phyloP scores from a whole-genome alignment of 2,329 filamentous ascomycete genomes.

The Fusarium setosum region DNA sequence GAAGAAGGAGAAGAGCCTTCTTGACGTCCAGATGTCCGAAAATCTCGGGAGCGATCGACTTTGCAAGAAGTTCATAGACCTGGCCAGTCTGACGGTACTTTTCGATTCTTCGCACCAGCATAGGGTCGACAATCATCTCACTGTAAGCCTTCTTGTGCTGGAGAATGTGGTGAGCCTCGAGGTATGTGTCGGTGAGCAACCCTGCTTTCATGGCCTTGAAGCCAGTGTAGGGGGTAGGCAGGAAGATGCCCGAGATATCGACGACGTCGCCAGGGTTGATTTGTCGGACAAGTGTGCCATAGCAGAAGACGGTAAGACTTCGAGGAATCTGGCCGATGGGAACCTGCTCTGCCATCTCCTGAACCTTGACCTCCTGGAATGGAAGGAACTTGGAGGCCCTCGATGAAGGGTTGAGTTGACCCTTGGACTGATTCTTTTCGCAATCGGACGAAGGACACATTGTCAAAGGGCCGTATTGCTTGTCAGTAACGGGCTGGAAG shows the following conservation, averaged over 20 bases:
- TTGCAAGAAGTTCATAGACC: conserved; percentile 94
- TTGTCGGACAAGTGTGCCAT: conserved; percentile 85
- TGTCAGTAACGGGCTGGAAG: conserved; percentile 93
- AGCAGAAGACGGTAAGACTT: conserved; percentile 88
- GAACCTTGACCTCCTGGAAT: conserved; percentile 98
- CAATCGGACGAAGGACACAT: conserved; percentile 93
- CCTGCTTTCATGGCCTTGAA: conserved; percentile 97
- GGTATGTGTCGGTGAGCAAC: conserved; percentile 95
- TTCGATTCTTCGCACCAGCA: conserved; percentile 85
- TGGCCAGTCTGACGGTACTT: conserved; percentile 87
- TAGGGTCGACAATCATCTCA: conserved; percentile 85
- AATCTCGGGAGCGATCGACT: conserved; percentile 97
- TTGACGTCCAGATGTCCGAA: conserved; percentile 97
- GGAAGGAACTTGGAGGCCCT: conserved; percentile 96
- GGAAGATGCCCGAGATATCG: conserved; percentile 93
- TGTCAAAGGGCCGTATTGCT: conserved; percentile 87
- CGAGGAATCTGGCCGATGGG: conserved; percentile 97
- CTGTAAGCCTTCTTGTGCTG: conserved; percentile 99
- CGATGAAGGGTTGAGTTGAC: conserved; percentile 93
- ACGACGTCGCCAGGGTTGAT: conserved; percentile 95
- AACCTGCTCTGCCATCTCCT: conserved; percentile 99
- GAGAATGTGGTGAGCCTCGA: conserved; percentile 91
- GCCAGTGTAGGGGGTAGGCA: conserved; percentile 98
- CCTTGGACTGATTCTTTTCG: conserved; percentile 89
- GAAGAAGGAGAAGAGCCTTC: conserved; percentile 93